Evolutionary conservation across 1,139 yeast species (phyloP).

Genomic region (Saccharomyces hybrid): DNA sequence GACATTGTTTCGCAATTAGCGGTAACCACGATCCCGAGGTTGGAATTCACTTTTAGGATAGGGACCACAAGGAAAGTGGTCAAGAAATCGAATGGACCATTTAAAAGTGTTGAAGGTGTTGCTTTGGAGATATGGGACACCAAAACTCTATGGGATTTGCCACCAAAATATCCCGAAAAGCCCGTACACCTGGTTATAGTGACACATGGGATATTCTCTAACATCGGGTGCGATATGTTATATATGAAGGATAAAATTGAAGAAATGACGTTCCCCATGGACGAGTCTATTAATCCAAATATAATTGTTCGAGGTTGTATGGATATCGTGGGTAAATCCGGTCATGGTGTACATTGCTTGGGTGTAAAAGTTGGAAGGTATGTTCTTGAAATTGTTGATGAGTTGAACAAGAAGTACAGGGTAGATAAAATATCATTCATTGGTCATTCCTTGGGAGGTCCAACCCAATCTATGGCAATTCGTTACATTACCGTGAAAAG

Average conservation of each 20-base stretch:
- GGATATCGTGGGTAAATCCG: constrained; percentile 56
- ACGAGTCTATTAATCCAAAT: constrained; percentile 32
- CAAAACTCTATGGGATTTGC: constrained; percentile 44
- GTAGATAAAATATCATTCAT: constrained; percentile 50
- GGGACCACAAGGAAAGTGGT: constrained; percentile 21
- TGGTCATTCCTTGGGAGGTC: constrained; percentile 63
- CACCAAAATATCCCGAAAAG: constrained; percentile 37
- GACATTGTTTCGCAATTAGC: constrained; percentile 53
- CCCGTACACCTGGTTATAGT: constrained; percentile 54
- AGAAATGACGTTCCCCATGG: constrained; percentile 19
- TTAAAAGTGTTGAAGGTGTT: constrained; percentile 19
- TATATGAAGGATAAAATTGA: constrained; percentile 54
- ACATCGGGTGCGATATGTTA: constrained; percentile 55
- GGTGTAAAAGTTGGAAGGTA: constrained; percentile 55
- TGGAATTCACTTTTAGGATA: constrained; percentile 25
- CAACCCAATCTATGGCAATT: constrained; percentile 56
- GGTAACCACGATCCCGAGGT: constrained; percentile 35
- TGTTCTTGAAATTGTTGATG: constrained; percentile 43
- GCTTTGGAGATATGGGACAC: constrained; percentile 40
- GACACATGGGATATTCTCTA: constrained; percentile 64
- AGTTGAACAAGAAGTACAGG: constrained; percentile 30
- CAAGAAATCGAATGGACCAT: constrained; percentile 10
- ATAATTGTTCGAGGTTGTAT: constrained; percentile 51
- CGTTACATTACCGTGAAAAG: constrained; percentile 43
- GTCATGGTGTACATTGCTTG: constrained; percentile 51